These are phyloP conservation scores for Solanum hybrid DNA, from an alignment of 305 asterid species.

Conservation along the genomic window DNA sequence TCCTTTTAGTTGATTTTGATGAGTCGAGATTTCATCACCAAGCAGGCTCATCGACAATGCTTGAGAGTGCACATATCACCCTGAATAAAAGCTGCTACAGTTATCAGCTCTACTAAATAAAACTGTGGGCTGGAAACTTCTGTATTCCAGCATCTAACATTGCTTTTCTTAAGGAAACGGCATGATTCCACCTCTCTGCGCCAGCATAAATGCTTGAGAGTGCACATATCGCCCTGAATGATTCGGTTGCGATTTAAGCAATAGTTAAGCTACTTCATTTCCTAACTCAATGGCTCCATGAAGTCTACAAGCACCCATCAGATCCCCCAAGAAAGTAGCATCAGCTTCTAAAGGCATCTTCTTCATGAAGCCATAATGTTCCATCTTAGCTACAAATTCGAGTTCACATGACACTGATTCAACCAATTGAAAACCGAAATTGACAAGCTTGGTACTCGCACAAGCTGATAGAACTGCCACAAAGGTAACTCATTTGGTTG, in stretches of 20 bases:
- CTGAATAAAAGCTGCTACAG: too few relatives aligned
- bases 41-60: too few relatives aligned
- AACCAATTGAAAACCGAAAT: constrained; percentile 47
- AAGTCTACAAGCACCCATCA: not conserved
- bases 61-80: too few relatives aligned
- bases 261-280: too few relatives aligned
- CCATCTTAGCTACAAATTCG: constrained; percentile 26
- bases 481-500: constrained; percentile 43
- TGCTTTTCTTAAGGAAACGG: too few relatives aligned
- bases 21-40: too few relatives aligned
- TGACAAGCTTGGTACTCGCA: constrained; percentile 56
- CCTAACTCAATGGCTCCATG: too few relatives aligned
- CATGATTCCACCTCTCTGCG: constrained; percentile 54
- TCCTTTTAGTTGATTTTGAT: too few relatives aligned
- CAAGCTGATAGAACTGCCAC: constrained; percentile 73
- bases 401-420: constrained; percentile 39
- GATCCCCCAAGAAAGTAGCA: constrained; percentile 12
- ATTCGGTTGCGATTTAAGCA: too few relatives aligned
- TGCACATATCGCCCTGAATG: too few relatives aligned
- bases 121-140: not conserved
- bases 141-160: too few relatives aligned
- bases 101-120: too few relatives aligned
- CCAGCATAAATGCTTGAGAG: constrained; percentile 3
- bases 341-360: constrained; percentile 73
- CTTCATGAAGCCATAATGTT: constrained; percentile 55